Conservation (phyloP, 163 green algal species). For the Chlorella variabilis region DNA sequence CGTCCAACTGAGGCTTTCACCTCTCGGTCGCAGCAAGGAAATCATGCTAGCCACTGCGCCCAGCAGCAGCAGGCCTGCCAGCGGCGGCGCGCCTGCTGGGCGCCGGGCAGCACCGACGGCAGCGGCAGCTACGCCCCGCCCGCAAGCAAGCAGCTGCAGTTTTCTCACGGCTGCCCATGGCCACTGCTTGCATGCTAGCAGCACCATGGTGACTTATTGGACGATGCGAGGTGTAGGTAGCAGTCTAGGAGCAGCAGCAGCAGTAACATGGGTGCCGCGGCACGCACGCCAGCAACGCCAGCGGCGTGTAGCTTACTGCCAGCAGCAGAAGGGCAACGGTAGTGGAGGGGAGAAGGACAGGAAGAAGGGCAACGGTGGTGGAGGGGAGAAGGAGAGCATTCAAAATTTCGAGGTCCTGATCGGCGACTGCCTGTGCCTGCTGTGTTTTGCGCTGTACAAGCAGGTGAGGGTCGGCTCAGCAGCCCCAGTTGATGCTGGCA, state of each 20-base stretch:
- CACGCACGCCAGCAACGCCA: background rate
- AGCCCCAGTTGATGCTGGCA: too few species aligned
- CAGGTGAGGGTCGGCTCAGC: conserved; percentile 47
- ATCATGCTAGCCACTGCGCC: too few species aligned
- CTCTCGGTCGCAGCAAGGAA: background rate
- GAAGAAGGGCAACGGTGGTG: background rate
- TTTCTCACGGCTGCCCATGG: too few species aligned
- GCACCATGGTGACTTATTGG: too few species aligned
- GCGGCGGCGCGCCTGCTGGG: too few species aligned
- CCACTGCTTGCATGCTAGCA: too few species aligned
- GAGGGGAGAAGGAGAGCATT: background rate
- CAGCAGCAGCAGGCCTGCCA: too few species aligned
- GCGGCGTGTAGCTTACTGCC: background rate
- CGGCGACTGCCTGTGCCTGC: conserved; percentile 47
- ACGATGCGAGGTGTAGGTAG: too few species aligned
- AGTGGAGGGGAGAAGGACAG: background rate
- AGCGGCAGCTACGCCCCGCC: background rate
- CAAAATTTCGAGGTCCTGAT: conserved; percentile 58
- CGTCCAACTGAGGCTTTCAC: background rate
- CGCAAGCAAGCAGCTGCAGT: too few species aligned
- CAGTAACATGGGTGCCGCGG: background rate
- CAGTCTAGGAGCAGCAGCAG: background rate
- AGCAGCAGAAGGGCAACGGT: background rate
- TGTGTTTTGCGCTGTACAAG: conserved; percentile 61
- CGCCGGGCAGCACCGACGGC: too few species aligned